Conservation (phyloP, 805 yeast species). For the Pichia manshurica region DNA sequence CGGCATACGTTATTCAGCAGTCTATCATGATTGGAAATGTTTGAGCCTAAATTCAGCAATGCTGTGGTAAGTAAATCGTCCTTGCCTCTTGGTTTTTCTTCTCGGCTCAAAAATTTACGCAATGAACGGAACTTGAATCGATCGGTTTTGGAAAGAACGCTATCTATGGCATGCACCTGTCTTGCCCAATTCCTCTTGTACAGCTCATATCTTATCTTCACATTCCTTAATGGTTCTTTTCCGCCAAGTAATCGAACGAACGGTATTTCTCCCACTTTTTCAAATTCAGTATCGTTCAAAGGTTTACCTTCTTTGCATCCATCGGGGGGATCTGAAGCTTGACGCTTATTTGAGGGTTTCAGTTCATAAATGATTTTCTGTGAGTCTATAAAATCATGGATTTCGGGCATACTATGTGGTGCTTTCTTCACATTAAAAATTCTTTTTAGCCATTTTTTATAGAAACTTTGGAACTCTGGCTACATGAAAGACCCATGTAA, state of each 20-base stretch:
- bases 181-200: conserved; percentile 36
- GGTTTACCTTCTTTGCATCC: conserved; percentile 10
- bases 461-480: too few species aligned
- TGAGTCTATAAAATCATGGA: conserved; percentile 25
- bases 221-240: conserved; percentile 35
- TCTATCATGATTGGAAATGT: conserved; percentile 36
- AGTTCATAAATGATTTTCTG: conserved; percentile 31
- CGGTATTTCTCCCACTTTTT: conserved; percentile 27
- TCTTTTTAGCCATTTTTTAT: too few species aligned
- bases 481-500: too few species aligned
- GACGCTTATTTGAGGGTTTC: conserved; percentile 9
- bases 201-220: conserved; percentile 36
- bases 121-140: conserved; percentile 32
- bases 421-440: too few species aligned
- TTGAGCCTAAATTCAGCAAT: conserved; percentile 38
- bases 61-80: conserved; percentile 31
- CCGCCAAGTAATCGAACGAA: conserved; percentile 41
- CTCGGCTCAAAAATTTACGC: conserved; percentile 20
- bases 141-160: conserved; percentile 30
- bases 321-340: not conserved
- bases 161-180: conserved; percentile 29
- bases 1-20: conserved; percentile 26
- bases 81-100: conserved; percentile 17
- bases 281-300: conserved; percentile 2
- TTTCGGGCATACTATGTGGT: not conserved